Evolutionary conservation across 2,329 filamentous ascomycete genomes (phyloP), one percentile per base, ranked within the genome.

Genomic region (Talaromyces sp.): DNA sequence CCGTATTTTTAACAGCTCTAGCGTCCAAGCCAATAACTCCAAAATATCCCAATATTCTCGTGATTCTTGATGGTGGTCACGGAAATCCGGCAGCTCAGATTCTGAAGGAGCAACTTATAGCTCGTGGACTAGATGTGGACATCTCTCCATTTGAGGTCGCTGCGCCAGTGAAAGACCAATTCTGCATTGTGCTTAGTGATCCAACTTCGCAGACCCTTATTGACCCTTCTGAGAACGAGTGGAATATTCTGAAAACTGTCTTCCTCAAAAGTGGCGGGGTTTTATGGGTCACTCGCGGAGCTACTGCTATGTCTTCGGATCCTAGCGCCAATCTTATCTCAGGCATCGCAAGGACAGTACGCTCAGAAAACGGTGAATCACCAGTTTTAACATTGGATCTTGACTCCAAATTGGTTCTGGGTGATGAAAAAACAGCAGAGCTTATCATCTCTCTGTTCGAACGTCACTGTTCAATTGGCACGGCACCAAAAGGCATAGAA

Each of bases 331-430:
- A 63, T 3, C 58, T 74, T 7, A 64, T 65, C 6, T 54, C 66
- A 19, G 73, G 73, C 9, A 70, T 74, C 54, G 67, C 71, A 61
- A 65, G 72, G 47, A 73, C 72, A 13, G 71, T 72, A 3, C 71
- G 73, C 8, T 69, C 71, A 2, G 72, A 74, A 57, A 70, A 70
- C 1, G 72, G 68, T 1, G 67, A 69, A 3, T 62, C 64, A 1
- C 63, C 64, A 3, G 73, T 74, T 3, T 37, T 74, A 2, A 73
- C 69, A 8, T 67, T 74, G 9, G 70, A 74, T 13, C 31, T 74
- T 5, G 70, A 71, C 41, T 64, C 49, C 3, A 27, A 61, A 13
- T 57, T 62, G 10, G 13, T 31, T 1, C n/a, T 54, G 5, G 13
- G 15, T 17, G 25, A 31, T 54, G 9, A 25, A 33, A 3, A 8